Percentiles rank a stretch among this genome's conserved stretches.
These are phyloP conservation scores for Talaromyces sp. DNA, from an alignment of 2,329 filamentous ascomycete species.

Conservation along the genomic window DNA sequence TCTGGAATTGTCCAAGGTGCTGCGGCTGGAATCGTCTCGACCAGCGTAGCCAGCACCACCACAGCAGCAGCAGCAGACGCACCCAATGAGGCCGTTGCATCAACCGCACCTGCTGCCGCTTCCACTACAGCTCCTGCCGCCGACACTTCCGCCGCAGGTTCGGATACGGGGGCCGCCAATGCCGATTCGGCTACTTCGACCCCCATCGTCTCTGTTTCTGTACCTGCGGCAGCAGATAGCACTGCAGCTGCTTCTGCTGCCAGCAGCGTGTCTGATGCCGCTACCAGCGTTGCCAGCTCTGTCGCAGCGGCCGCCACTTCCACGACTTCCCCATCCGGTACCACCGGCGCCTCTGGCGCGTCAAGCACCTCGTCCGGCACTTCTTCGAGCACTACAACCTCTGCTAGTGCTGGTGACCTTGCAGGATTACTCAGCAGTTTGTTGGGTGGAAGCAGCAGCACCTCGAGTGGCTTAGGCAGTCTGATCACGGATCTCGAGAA, in stretches of 20 bases:
- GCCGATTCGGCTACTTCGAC: not conserved
- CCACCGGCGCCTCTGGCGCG: not conserved
- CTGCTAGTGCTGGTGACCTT: conserved; percentile 13
- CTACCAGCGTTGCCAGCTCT: not conserved
- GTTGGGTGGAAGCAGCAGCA: conserved; percentile 10
- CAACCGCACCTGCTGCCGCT: conserved; percentile 3
- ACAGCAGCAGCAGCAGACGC: conserved; percentile 8
- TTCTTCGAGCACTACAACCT: not conserved
- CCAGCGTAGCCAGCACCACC: not conserved
- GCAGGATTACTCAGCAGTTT: conserved; percentile 4
- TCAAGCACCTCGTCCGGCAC: conserved; percentile 1
- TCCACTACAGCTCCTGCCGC: not conserved
- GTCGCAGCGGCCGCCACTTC: conserved; percentile 2
- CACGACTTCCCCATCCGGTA: not conserved
- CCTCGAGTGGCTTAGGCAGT: conserved; percentile 4
- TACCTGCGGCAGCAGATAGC: conserved; percentile 1
- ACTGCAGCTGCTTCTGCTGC: conserved; percentile 1
- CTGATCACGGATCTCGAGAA: conserved; percentile 17
- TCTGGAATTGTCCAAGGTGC: conserved; percentile 10
- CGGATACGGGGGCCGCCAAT: not conserved
- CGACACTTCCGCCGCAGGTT: not conserved
- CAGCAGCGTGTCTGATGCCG: conserved; percentile 6
- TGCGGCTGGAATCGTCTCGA: not conserved
- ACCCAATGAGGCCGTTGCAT: not conserved
- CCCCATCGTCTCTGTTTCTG: not conserved